Evolutionary conservation across 306 rosid species (phyloP), one percentile per base, ranked within the genome.

Genomic region (Quercus dentata): DNA sequence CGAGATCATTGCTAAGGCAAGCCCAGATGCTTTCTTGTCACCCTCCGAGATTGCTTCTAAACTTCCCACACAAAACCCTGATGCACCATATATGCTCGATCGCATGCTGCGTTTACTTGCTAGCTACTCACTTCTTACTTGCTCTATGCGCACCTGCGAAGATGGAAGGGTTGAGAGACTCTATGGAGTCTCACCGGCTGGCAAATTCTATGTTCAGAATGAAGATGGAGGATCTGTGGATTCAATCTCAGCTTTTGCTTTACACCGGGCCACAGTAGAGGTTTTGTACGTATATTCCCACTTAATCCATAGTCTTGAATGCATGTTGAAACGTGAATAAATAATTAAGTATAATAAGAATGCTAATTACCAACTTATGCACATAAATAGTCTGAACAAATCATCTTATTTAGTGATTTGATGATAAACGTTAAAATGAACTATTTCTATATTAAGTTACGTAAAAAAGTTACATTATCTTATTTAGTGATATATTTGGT

Each of bases 31-130:
- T 73, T 56, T 10, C 76, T 69, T 83, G 80, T 78, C 83, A 27
- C 28, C 80, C 2, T 59, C 74, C 1, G 62, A 83, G 27, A 78
- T 83, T 78, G 77, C 86, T 69, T 83, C 77, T 33, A 41, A 69
- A 28, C 5, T 44, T 1, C 59, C 76, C 28, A n/a, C 41, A 0
- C 79, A 74, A 35, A 76, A 78, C 77, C 6, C 77, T 0, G 77
- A 78, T 6, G 55, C 79, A 25, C 4, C 83, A 25, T 19, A n/a
- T 6, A 58, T 76, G 46, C 69, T 83, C 6, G 80, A 78, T 2
- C 77, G 80, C 71, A 74, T 83, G 80, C 67, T 83, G 51, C 80
- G 83, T 25, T 69, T 74, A 72, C 80, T 83, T 3, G 74, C 70
- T 0, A 69, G 74, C 44, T 19, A 49, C 75, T 69, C 74, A 3